Base-by-base conservation (phyloP, 2,329 filamentous ascomycete genomes). In the Aplosporella prunicola region DNA sequence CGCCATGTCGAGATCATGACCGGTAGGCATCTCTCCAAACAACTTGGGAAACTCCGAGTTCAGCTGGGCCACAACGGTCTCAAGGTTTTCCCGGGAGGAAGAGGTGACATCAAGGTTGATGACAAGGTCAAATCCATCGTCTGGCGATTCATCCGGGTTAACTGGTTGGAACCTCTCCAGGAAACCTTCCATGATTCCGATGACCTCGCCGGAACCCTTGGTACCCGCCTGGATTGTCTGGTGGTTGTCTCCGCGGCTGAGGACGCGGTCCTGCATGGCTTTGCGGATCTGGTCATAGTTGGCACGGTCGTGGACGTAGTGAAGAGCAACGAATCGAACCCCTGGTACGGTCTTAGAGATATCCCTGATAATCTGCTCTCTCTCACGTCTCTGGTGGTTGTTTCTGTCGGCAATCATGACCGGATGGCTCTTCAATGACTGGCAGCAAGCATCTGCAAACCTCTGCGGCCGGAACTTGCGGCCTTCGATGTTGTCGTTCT, bases 181-280 rank as follows among this genome's bases (percentile, higher is more conserved):
- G 61, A 98, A 98, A 3, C 86, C 85, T 49, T 95, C 84, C 91
- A 98, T 96, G 49, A 98, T 93, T 5, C 76, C 75, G 31, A 91
- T 68, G 39, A 91, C 84, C 57, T 94, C 89, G 13, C 71, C 64
- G 31, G 69, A 62, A 29, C 81, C 74, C 39, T 83, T 81, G 30
- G 76, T 81, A n/a, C 66, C 69, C 9, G 89, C 88, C 52, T 91
- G 87, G 42, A 98, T 96, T 1, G 91, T 98, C 62, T 98, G 91
- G 58, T 98, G 91, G 52, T 96, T 96, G 58, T 98, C 87, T 10
- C 91, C 91, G 15, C 91, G 81, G 5, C 76, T 72, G 14, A 95
- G 65, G 1, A 98, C 85, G 33, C 91, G 79, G 45, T 79, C 72
- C 40, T 76, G 79, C 1, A 87, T 93, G 17, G 89, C 69, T 40